A percentile compares a stretch with the other conserved stretches of the same genome.
These are phyloP conservation scores for Coemansia sp. DNA, from an alignment of 192 early-diverging fungal species.

Conservation along the genomic window DNA sequence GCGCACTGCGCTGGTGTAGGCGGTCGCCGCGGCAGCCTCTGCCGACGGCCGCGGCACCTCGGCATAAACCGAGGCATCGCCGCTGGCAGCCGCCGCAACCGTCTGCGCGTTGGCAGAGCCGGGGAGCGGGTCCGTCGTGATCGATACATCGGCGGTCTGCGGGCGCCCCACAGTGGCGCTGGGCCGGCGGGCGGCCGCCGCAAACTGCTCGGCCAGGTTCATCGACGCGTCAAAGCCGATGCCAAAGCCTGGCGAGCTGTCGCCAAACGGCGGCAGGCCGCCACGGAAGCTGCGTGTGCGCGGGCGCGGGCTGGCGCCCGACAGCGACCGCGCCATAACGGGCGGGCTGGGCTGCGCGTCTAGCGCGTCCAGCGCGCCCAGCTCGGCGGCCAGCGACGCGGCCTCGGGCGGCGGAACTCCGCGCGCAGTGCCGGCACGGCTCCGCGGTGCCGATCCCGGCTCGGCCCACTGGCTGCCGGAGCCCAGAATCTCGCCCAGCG, in stretches of 20 bases:
- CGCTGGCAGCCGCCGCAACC: neutral
- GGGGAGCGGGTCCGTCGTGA: slow-evolving; percentile 18
- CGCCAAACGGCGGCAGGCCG: slow-evolving; percentile 25
- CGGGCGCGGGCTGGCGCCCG: slow-evolving; percentile 4
- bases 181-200: slow-evolving; percentile 14
- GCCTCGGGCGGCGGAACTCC: slow-evolving; percentile 1
- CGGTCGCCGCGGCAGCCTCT: too few relatives aligned
- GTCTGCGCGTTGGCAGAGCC: slow-evolving; percentile 10
- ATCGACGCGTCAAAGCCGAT: slow-evolving; percentile 37
- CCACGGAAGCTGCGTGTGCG: slow-evolving; percentile 29
- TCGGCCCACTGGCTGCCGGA: slow-evolving; percentile 35
- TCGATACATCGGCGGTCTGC: slow-evolving; percentile 32
- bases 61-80: slow-evolving; percentile 6
- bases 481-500: slow-evolving; percentile 44
- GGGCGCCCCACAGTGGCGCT: slow-evolving; percentile 11
- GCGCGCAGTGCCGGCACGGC: slow-evolving; percentile 13
- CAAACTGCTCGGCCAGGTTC: slow-evolving; percentile 39
- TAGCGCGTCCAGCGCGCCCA: slow-evolving; percentile 7
- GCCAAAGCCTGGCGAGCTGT: slow-evolving; percentile 25
- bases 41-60: too few relatives aligned
- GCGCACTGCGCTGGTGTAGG: slow-evolving; percentile 8
- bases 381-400: slow-evolving; percentile 29
- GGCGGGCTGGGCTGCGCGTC: slow-evolving; percentile 6
- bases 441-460: slow-evolving; percentile 17
- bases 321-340: slow-evolving; percentile 2